These are phyloP conservation scores for Candida loeiensis DNA, from an alignment of 805 yeast species.

Conservation along the genomic window DNA sequence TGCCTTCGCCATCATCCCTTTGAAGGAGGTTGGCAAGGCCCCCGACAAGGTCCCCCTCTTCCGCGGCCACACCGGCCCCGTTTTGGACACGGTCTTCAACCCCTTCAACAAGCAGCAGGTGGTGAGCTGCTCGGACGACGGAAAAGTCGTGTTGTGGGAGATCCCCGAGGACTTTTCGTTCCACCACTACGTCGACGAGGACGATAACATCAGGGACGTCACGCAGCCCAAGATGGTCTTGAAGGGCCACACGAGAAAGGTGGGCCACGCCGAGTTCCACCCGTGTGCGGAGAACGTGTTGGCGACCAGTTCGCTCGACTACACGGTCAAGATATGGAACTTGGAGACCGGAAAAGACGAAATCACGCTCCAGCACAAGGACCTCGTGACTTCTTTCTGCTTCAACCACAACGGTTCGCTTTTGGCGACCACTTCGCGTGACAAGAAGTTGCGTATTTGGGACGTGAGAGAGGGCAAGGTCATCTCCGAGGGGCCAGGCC, in stretches of 20 bases:
- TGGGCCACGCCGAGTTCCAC: slow-evolving; percentile 86
- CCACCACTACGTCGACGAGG: slow-evolving; percentile 49
- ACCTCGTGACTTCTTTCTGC: slow-evolving; percentile 87
- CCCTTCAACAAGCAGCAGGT: slow-evolving; percentile 73
- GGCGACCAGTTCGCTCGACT: slow-evolving; percentile 88
- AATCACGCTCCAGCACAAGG: slow-evolving; percentile 78
- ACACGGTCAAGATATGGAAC: slow-evolving; percentile 90
- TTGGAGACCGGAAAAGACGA: slow-evolving; percentile 67
- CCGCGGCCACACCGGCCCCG: slow-evolving; percentile 94
- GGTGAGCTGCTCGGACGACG: slow-evolving; percentile 28
- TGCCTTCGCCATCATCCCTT: slow-evolving; percentile 91
- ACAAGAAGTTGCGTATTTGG: slow-evolving; percentile 88
- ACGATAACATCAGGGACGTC: slow-evolving; percentile 64
- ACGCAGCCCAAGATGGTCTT: slow-evolving; percentile 62
- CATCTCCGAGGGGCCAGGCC: slow-evolving; percentile 83
- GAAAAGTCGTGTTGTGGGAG: slow-evolving; percentile 76
- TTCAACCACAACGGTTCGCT: slow-evolving; percentile 87
- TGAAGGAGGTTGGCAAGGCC: slow-evolving; percentile 80
- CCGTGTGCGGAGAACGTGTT: slow-evolving; percentile 85
- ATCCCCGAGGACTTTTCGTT: slow-evolving; percentile 81
- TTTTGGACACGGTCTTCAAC: slow-evolving; percentile 91
- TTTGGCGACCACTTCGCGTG: slow-evolving; percentile 87
- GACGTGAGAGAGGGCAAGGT: slow-evolving; percentile 74
- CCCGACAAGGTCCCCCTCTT: slow-evolving; percentile 92
- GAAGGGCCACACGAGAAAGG: slow-evolving; percentile 88